Evolutionary conservation across 2,329 filamentous ascomycete genomes (phyloP).

Genomic region (Septoria linicola): DNA sequence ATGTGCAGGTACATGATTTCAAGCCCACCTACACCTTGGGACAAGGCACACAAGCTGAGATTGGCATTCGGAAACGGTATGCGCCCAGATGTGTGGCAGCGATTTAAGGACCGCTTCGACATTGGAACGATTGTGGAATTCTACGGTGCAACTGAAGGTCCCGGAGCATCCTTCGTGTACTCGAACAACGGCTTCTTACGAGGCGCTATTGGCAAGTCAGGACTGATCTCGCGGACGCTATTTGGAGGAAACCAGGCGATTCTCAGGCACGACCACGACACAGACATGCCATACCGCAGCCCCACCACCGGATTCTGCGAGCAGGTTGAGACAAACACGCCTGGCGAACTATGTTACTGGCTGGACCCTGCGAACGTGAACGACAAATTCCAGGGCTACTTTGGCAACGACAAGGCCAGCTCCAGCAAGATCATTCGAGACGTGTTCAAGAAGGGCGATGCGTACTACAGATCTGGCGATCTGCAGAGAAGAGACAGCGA

Average conservation of each 20-base stretch:
- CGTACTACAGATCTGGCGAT: constrained; percentile 83
- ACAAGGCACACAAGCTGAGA: constrained; percentile 70
- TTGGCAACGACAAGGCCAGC: constrained; percentile 69
- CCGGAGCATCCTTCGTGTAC: constrained; percentile 68
- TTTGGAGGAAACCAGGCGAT: constrained; percentile 55
- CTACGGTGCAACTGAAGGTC: constrained; percentile 51
- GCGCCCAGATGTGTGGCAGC: constrained; percentile 74
- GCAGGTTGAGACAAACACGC: constrained; percentile 57
- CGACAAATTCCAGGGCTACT: constrained; percentile 77
- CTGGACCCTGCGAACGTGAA: constrained; percentile 65
- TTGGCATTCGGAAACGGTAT: constrained; percentile 81
- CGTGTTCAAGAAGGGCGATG: constrained; percentile 73
- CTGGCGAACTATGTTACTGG: constrained; percentile 73
- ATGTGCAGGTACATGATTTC: constrained; percentile 79
- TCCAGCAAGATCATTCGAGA: constrained; percentile 70
- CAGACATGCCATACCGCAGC: constrained; percentile 66
- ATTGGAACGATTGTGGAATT: constrained; percentile 41
- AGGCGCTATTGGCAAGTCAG: constrained; percentile 76
- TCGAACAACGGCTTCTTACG: constrained; percentile 69
- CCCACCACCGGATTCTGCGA: constrained; percentile 68
- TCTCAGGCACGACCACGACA: constrained; percentile 69
- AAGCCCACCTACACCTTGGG: constrained; percentile 63
- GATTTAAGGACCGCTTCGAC: constrained; percentile 70
- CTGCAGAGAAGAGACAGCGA: constrained; percentile 69
- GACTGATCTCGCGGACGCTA: constrained; percentile 59